Evolutionary conservation across 108 stramenopile genomes (phyloP), one percentile per base, ranked within the genome.

Genomic region (Skeletonema menzelii): DNA sequence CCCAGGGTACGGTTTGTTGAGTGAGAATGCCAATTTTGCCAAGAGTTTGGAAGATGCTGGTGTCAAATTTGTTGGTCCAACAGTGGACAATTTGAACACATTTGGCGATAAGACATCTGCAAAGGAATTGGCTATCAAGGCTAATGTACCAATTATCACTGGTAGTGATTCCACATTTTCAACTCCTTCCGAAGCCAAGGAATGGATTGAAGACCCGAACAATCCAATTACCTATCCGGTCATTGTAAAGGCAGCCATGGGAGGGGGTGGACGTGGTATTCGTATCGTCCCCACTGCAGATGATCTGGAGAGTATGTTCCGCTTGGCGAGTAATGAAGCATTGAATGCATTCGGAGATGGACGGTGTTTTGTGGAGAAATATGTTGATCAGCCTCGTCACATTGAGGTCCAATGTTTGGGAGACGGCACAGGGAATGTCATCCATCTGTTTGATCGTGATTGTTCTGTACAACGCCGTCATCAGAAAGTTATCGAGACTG

Each of bases 401-500:
- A 95, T 99, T 40, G 98, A 99, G 77, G 94, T 99, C 15, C 98
- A 99, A 72, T 90, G 95, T 35, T 69, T 99, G 55, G 97, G 95
- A 38, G 98, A 99, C 76, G 93, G 95, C 2, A 93, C 87, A 0
- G 98, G 98, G 24, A 84, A 95, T 56, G 96, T 96, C 5, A 80
- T 95, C 32, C 95, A 97, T 83, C 84, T 98, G 44, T 96, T 87
- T 83, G 97, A 97, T 83, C 91, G 98, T 20, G 98, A 99, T 76
- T 99, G 98, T 77, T 87, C 85, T 55, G 97, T 99, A n/a, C 98
- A 99, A 76, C 91, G 98, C 20, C 93, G 97, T 24, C 98, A 99
- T 84, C 98, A 99, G 82, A 99, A 99, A 85, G 95, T 98, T 10
- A 81, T 99, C 70, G 98, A 99, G 76, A 88, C 87, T 30, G 97